A percentile compares a stretch with the other conserved stretches of the same genome.
phyloP scores from a whole-genome alignment of 176 grass and related monocot genomes.

The Pharus latifolius region DNA sequence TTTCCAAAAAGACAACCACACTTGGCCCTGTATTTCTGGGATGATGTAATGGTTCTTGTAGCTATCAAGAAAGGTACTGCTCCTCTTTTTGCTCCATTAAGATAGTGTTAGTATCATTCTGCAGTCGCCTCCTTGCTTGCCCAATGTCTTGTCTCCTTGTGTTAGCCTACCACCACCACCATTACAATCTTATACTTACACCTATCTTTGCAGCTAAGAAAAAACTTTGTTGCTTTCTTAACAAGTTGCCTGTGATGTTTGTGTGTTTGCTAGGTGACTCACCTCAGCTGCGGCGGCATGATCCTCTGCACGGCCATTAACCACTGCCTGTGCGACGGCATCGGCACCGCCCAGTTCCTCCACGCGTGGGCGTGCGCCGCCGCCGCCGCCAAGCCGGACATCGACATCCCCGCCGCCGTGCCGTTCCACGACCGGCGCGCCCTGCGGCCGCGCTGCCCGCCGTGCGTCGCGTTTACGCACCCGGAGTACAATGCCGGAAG shows the following conservation, averaged over 20 bases:
- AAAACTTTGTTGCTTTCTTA: no score
- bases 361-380: conserved; percentile 62
- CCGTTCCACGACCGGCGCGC: conserved; percentile 60
- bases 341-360: conserved; percentile 79
- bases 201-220: no score
- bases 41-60: not conserved
- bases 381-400: not conserved
- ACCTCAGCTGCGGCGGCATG: conserved; percentile 76
- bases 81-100: not conserved
- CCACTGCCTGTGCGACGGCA: conserved; percentile 89
- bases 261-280: conserved; percentile 42
- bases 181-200: no score
- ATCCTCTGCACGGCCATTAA: conserved; percentile 74
- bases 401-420: not conserved
- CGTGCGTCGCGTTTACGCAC: conserved; percentile 61
- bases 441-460: conserved; percentile 52
- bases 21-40: not conserved
- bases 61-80: conserved; percentile 15
- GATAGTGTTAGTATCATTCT: not conserved
- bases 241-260: no score
- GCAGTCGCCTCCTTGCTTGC: no score
- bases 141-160: no score
- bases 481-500: conserved; percentile 36
- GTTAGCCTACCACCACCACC: no score
- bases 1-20: not conserved